These are phyloP conservation scores for Sclerotinia sclerotiorum DNA, from an alignment of 2,329 filamentous ascomycete species.

Conservation along the genomic window DNA sequence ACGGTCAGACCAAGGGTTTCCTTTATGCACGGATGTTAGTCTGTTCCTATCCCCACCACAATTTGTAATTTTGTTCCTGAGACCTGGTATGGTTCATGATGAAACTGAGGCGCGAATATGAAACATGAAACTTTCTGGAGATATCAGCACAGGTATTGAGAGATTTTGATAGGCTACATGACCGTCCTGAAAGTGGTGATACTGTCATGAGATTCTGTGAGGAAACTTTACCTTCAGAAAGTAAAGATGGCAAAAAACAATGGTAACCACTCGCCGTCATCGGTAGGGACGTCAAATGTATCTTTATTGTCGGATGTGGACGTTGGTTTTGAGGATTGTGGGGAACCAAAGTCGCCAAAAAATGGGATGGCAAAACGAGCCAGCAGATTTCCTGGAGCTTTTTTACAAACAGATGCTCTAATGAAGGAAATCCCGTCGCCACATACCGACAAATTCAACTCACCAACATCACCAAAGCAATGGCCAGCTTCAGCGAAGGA, in stretches of 20 bases:
- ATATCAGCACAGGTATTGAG: slow-evolving; percentile 4
- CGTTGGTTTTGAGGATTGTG: neutral
- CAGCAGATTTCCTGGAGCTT: neutral
- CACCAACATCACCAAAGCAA: neutral
- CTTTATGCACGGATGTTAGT: slow-evolving; percentile 11
- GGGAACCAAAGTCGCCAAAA: neutral
- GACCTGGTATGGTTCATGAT: neutral
- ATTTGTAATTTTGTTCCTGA: slow-evolving; percentile 24
- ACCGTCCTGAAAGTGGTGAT: neutral
- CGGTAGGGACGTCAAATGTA: neutral
- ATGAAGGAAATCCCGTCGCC: slow-evolving; percentile 4
- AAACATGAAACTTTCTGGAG: neutral
- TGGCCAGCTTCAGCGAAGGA: slow-evolving; percentile 16
- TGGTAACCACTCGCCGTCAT: neutral
- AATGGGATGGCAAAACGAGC: neutral
- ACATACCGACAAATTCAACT: neutral
- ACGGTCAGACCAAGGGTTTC: slow-evolving; percentile 15
- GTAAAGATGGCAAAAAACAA: slow-evolving; percentile 9
- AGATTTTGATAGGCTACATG: neutral
- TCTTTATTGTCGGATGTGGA: slow-evolving; percentile 10
- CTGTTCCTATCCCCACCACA: slow-evolving; percentile 23
- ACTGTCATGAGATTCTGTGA: neutral
- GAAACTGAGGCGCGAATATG: neutral
- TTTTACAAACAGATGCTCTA: slow-evolving; percentile 12
- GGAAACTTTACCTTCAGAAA: slow-evolving; percentile 1